Percentiles rank a stretch among this genome's conserved stretches.
These are phyloP conservation scores for Plasmodium chabaudi DNA, from an alignment of 169 alveolate species.

Conservation along the genomic window DNA sequence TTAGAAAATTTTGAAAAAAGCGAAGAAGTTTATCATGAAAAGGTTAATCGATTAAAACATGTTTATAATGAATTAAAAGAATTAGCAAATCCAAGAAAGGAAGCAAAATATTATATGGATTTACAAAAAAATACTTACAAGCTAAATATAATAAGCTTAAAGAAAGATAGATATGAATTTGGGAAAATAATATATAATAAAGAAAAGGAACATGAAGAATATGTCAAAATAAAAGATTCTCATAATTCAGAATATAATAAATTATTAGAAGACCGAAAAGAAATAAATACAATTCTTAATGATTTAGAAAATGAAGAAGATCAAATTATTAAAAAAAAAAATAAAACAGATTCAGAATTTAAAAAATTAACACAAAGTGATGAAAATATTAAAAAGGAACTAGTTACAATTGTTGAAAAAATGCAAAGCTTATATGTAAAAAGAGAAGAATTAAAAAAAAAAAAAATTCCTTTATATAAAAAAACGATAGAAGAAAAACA, in stretches of 20 bases:
- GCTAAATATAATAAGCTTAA: conserved; percentile 68
- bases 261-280: conserved; percentile 80
- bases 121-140: conserved; percentile 81
- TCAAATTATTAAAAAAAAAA: conserved; percentile 77
- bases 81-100: conserved; percentile 84
- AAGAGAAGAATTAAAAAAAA: conserved; percentile 77
- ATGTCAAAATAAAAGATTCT: conserved; percentile 48
- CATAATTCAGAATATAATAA: conserved; percentile 74
- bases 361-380: conserved; percentile 80
- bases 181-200: conserved; percentile 55
- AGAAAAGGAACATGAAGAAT: conserved; percentile 76
- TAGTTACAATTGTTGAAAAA: conserved; percentile 81
- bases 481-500: conserved; percentile 80
- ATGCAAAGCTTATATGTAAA: conserved; percentile 79
- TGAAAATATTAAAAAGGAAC: conserved; percentile 86
- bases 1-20: conserved; percentile 82
- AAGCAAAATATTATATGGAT: conserved; percentile 84
- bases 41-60: conserved; percentile 85
- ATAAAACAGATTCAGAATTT: conserved; percentile 82
- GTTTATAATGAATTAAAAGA: conserved; percentile 89
- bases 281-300: conserved; percentile 74
- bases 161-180: conserved; percentile 77
- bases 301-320: conserved; percentile 83
- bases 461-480: conserved; percentile 70
- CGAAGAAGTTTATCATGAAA: conserved; percentile 87